Conservation (phyloP, 2,329 filamentous ascomycete species). For the Magnaporthiopsis rhizophila region DNA sequence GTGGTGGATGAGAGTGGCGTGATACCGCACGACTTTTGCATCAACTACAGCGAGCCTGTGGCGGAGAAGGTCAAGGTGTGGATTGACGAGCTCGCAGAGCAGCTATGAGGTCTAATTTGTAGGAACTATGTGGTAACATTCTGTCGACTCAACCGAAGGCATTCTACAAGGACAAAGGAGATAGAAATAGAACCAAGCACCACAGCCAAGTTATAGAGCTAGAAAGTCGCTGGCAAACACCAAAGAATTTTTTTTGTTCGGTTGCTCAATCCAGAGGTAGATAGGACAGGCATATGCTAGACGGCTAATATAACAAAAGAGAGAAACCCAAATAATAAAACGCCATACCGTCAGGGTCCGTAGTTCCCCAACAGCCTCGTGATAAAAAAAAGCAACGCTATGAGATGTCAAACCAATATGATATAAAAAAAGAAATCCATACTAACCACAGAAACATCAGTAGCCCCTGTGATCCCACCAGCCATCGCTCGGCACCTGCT, state of each 20-base stretch:
- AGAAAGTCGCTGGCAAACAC: no score
- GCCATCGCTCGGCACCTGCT: neutral
- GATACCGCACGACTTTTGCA: constrained; percentile 55
- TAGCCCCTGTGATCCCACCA: constrained; percentile 2
- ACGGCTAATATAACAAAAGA: no score
- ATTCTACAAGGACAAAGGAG: neutral
- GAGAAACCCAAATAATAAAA: no score
- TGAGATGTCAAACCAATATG: neutral
- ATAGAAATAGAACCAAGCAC: neutral
- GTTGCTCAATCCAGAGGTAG: no score
- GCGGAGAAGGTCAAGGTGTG: constrained; percentile 39
- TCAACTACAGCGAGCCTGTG: constrained; percentile 39
- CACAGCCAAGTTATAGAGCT: neutral
- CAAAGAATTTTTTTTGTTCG: no score
- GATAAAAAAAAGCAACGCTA: no score
- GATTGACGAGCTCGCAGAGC: constrained; percentile 41
- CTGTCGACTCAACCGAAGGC: neutral
- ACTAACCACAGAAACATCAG: neutral
- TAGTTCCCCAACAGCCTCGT: no score
- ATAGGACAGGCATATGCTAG: no score
- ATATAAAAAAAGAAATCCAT: neutral
- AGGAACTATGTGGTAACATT: no score
- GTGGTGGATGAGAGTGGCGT: constrained; percentile 43
- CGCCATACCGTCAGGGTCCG: no score
- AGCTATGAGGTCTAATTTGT: neutral